Evolutionary conservation across 2,329 filamentous ascomycete genomes (phyloP).

Genomic region (Teratosphaeria epicoccoides): DNA sequence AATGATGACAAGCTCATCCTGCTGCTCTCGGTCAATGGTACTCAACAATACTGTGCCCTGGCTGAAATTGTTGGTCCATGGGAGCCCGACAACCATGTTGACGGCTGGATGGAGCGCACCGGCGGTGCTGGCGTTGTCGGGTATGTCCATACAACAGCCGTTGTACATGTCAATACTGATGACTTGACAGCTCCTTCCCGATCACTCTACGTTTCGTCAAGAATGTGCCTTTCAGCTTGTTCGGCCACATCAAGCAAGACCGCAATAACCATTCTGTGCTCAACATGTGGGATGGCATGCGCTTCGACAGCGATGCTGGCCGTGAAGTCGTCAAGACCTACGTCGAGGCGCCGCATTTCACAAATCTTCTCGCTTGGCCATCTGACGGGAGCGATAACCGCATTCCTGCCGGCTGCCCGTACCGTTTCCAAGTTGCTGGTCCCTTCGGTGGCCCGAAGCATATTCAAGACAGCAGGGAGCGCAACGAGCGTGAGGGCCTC

Average conservation of each 20-base stretch:
- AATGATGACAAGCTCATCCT: constrained; percentile 17
- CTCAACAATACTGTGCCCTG: constrained; percentile 21
- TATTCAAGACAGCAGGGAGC: not conserved
- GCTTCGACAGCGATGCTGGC: constrained; percentile 16
- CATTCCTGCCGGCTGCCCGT: not conserved
- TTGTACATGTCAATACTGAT: constrained; percentile 1
- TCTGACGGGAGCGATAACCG: not conserved
- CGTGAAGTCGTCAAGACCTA: constrained; percentile 19
- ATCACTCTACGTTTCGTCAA: constrained; percentile 22
- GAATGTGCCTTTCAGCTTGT: constrained; percentile 18
- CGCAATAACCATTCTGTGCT: constrained; percentile 15
- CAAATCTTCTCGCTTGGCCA: constrained; percentile 8
- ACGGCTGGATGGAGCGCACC: constrained; percentile 12
- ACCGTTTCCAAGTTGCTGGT: not conserved
- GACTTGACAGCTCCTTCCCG: constrained; percentile 14
- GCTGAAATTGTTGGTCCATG: constrained; percentile 21
- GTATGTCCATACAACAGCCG: constrained; percentile 3
- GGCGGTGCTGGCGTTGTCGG: constrained; percentile 9
- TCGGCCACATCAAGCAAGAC: constrained; percentile 16
- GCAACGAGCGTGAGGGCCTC: not conserved
- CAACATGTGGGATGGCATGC: constrained; percentile 28
- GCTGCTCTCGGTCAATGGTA: constrained; percentile 21
- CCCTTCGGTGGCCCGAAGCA: not conserved
- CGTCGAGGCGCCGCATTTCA: constrained; percentile 11
- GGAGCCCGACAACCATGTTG: constrained; percentile 9